These are phyloP conservation scores for Parasitella parasitica DNA, from an alignment of 371 early-diverging fungal genomes.

Conservation along the genomic window DNA sequence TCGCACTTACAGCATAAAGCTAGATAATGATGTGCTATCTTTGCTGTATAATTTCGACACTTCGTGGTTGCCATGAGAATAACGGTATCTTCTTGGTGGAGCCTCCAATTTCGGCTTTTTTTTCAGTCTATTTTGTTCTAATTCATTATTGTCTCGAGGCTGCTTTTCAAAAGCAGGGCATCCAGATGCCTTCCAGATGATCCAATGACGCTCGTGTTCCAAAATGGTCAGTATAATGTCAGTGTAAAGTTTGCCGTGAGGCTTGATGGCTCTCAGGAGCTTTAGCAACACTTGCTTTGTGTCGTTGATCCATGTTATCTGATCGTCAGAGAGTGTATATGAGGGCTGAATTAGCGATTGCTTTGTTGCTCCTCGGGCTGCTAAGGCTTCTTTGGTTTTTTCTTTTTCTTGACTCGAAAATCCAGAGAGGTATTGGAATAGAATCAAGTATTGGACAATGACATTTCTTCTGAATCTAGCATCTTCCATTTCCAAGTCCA, in stretches of 20 bases:
- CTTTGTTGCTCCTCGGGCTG: constrained; percentile 33
- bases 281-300: constrained; percentile 18
- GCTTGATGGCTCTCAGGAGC: constrained; percentile 34
- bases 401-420: constrained; percentile 41
- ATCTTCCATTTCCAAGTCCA: constrained; percentile 72
- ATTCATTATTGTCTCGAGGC: constrained; percentile 22
- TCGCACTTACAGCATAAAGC: constrained; percentile 36
- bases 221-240: constrained; percentile 42
- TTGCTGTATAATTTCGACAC: constrained; percentile 35
- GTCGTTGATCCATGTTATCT: constrained; percentile 38
- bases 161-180: constrained; percentile 49
- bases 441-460: constrained; percentile 74
- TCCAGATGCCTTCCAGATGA: constrained; percentile 50
- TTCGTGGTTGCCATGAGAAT: constrained; percentile 36
- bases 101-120: constrained; percentile 29
- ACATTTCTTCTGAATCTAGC: constrained; percentile 75
- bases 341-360: constrained; percentile 34
- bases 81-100: constrained; percentile 28
- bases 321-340: constrained; percentile 34
- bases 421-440: constrained; percentile 63
- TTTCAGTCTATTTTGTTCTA: constrained; percentile 17
- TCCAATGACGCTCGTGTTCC: constrained; percentile 47
- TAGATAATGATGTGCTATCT: constrained; percentile 10
- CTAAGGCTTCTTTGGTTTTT: constrained; percentile 30
- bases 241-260: constrained; percentile 48